phyloP scores from a whole-genome alignment of 2,329 filamentous ascomycete species.

The Fusarium praegraminearum region DNA sequence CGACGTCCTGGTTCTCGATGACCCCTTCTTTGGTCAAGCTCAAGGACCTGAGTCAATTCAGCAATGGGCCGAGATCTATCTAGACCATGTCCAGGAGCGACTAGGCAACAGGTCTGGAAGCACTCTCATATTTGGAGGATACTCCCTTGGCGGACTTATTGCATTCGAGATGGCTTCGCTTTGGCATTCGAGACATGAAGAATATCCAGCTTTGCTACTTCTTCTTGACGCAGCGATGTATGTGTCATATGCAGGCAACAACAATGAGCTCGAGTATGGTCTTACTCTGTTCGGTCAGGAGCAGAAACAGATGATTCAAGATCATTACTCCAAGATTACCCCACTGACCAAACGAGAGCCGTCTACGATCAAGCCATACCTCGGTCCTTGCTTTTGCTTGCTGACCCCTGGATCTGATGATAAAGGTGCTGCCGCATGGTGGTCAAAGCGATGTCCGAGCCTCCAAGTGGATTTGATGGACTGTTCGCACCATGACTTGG shows the following conservation, averaged over 20 bases:
- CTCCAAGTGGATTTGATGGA: neutral
- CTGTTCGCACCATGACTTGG: constrained; percentile 4
- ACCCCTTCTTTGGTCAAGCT: neutral
- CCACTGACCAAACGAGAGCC: neutral
- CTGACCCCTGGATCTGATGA: neutral
- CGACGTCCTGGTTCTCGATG: neutral
- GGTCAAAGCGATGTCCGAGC: neutral
- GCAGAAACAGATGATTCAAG: constrained; percentile 1
- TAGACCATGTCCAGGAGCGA: neutral
- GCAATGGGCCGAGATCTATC: constrained; percentile 4
- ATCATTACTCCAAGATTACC: neutral
- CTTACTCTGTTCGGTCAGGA: neutral
- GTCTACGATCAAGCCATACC: neutral
- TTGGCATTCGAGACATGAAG: neutral
- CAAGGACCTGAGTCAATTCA: neutral
- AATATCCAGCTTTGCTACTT: neutral
- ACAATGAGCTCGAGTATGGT: neutral
- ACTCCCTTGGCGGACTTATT: constrained; percentile 1
- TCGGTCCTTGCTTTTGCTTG: neutral
- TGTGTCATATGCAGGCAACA: neutral
- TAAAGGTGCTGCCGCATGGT: neutral
- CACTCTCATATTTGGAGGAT: constrained; percentile 1
- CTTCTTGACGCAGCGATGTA: constrained; percentile 2
- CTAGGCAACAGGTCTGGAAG: neutral
- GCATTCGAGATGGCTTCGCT: constrained; percentile 2